Conservation (phyloP, 352 stramenopile species). For the Phytopythium chamaehyphon region DNA sequence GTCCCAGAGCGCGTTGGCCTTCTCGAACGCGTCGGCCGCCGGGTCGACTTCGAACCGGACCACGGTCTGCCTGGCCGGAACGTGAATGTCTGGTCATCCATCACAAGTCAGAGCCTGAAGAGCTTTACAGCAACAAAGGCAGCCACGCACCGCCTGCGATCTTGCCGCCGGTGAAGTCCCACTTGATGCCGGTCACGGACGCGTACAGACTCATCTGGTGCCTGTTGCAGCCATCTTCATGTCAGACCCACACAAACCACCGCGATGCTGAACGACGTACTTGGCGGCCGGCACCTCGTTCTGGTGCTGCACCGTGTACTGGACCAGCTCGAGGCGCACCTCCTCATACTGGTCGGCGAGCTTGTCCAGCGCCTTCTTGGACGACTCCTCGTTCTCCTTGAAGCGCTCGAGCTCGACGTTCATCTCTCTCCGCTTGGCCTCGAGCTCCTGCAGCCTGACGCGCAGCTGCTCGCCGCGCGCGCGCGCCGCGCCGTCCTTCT, state of each 20-base stretch:
- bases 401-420: conserved; percentile 59
- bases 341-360: conserved; percentile 70
- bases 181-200: conserved; percentile 75
- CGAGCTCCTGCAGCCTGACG: conserved; percentile 57
- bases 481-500: conserved; percentile 37
- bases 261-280: no score
- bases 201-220: conserved; percentile 79
- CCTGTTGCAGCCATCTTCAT: no score
- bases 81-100: conserved; percentile 45
- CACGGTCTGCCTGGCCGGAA: conserved; percentile 49
- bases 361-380: conserved; percentile 53
- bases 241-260: conserved; percentile 5
- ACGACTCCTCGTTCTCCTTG: conserved; percentile 62
- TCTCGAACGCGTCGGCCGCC: conserved; percentile 44
- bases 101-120: background rate
- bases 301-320: conserved; percentile 58
- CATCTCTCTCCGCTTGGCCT: conserved; percentile 63
- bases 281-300: conserved; percentile 70
- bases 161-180: conserved; percentile 51
- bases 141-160: conserved; percentile 37
- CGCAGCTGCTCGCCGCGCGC: conserved; percentile 49
- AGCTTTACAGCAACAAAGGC: background rate
- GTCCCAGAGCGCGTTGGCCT: conserved; percentile 63
- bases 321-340: conserved; percentile 48
- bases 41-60: conserved; percentile 55